phyloP scores from a whole-genome alignment of 768 basidiomycete genomes.

The Phaeotremella skinneri region DNA sequence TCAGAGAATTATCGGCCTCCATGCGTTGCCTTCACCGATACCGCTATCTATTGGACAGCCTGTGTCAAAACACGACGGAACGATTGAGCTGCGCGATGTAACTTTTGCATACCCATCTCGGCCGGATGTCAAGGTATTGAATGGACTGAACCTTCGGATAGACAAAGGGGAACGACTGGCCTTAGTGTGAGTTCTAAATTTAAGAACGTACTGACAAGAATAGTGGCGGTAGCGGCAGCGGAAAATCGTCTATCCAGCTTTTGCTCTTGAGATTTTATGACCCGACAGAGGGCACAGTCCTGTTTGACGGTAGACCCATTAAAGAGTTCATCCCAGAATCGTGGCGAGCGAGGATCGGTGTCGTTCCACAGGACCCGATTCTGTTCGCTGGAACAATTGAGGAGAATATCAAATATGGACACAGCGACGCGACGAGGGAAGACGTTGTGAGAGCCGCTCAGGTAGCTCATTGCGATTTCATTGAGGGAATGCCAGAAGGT shows the following conservation, averaged over 20 bases:
- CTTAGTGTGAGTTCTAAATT: conserved; percentile 69
- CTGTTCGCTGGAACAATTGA: conserved; percentile 89
- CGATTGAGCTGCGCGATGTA: conserved; percentile 75
- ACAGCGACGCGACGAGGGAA: conserved; percentile 62
- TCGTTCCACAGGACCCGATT: conserved; percentile 89
- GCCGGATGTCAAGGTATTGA: conserved; percentile 70
- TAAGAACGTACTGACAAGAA: conserved; percentile 13
- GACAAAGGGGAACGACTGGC: conserved; percentile 82
- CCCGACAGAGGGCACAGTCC: conserved; percentile 71
- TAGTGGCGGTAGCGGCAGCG: conserved; percentile 86
- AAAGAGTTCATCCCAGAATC: conserved; percentile 75
- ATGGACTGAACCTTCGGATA: conserved; percentile 76
- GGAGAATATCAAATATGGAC: conserved; percentile 87
- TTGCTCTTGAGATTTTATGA: conserved; percentile 87
- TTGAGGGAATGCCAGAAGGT: conserved; percentile 85
- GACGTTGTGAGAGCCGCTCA: conserved; percentile 82
- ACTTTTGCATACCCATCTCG: conserved; percentile 86
- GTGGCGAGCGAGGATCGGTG: conserved; percentile 81
- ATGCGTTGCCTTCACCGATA: conserved; percentile 56
- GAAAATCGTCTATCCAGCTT: conserved; percentile 87
- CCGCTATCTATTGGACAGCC: conserved; percentile 36
- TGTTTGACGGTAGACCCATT: conserved; percentile 84
- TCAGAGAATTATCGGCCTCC: conserved; percentile 80
- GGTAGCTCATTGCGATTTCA: conserved; percentile 90
- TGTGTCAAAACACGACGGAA: conserved; percentile 52